Base-by-base conservation (phyloP, 768 basidiomycete species). In the Candolleomyces aberdarensis region DNA sequence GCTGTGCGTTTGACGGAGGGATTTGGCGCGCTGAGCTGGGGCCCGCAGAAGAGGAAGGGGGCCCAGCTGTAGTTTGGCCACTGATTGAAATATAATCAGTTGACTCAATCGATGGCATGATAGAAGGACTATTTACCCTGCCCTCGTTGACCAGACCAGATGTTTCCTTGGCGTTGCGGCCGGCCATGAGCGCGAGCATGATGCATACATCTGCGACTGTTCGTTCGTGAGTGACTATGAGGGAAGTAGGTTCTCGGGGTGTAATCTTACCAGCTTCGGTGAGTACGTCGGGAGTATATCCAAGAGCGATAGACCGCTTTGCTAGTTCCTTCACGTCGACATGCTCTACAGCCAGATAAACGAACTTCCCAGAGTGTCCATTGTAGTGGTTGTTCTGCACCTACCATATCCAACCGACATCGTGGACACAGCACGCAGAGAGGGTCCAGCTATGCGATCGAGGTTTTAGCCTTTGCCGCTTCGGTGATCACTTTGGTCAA, bases 111-210 rank as follows among this genome's bases (percentile, higher is more conserved):
- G 41, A 20, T 4, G 50, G 19, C 62, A 39, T 31, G n/a, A 47
- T 49, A 41, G 19, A 9, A 61, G 6, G 7, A 36, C 47, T 31
- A 32, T 19, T 49, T 71, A 87, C 94, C 69, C 83, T 76, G 49
- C 92, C 91, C 3, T 81, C 74, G 69, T 88, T 82, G 17, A 94
- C 92, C 11, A 94, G 65, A 0, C 77, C 70, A 56, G 83, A 81
- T 2, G 84, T 83, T 63, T 85, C 79, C 3, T 86, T 86, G 4
- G 79, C 89, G 55, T 92, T 88, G n/a, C 97, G 83, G 55, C 88
- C 83, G 0, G 96, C 95, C 95, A 98, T 98, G 29, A 99, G 80
- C 0, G 87, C 88, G 13, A 99, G 84, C 92, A 98, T 94, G 44
- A 96, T 82, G 0, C 87, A 84, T 9, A 92, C 72, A 71, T 99